These are phyloP conservation scores for Paspalum vaginatum DNA, from an alignment of 176 grass and related monocot genomes.

Conservation along the genomic window DNA sequence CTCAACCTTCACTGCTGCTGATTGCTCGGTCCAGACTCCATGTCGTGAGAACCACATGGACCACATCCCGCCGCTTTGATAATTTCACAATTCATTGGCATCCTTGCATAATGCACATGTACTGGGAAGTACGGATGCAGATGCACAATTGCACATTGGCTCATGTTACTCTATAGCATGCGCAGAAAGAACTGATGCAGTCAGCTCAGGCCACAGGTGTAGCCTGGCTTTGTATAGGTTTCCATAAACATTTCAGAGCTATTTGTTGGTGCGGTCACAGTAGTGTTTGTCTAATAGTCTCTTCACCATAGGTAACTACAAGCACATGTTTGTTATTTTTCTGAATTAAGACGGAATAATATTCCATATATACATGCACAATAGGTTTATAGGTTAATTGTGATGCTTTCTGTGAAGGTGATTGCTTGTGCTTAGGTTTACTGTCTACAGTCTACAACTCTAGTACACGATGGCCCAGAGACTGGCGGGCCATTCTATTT, in stretches of 20 bases:
- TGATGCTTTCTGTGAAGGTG: constrained; percentile 5
- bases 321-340: not conserved
- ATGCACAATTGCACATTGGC: not conserved
- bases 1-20: constrained; percentile 10
- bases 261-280: not conserved
- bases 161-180: constrained; percentile 17
- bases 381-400: not conserved
- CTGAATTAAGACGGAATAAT: not conserved
- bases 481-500: not conserved
- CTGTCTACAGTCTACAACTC: constrained; percentile 1
- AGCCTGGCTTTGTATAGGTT: not conserved
- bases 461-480: not conserved
- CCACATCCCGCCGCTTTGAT: not conserved
- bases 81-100: constrained; percentile 21
- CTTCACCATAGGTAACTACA: not conserved
- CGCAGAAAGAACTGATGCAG: not conserved
- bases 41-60: constrained; percentile 12
- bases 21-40: constrained; percentile 1
- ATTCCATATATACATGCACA: constrained; percentile 2
- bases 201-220: not conserved
- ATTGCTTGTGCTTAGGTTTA: not conserved
- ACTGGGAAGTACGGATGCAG: not conserved
- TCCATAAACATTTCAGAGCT: constrained; percentile 14
- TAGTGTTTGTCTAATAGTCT: not conserved
- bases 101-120: constrained; percentile 16